Conservation (phyloP, 495 filamentous ascomycete genomes). For the Penicillium chermesinum region DNA sequence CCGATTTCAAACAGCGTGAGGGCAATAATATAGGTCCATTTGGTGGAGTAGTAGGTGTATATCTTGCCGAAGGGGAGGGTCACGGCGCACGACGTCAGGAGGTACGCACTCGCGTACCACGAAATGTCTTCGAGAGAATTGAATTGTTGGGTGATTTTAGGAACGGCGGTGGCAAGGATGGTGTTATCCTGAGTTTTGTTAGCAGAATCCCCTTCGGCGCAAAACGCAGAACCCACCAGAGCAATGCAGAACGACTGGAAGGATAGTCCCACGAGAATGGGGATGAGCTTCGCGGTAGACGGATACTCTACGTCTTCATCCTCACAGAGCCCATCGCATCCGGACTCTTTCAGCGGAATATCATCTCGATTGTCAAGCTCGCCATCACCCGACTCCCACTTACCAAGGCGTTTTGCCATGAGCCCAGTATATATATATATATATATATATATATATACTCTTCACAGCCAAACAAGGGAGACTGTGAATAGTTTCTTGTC, state of each 20-base stretch:
- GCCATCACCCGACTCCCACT: slow-evolving; percentile 12
- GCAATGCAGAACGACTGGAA: slow-evolving; percentile 63
- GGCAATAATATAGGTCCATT: slow-evolving; percentile 66
- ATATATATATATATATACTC: no score
- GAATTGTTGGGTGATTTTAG: slow-evolving; percentile 77
- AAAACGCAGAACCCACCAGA: slow-evolving; percentile 35
- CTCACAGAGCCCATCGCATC: slow-evolving; percentile 3
- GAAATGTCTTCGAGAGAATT: slow-evolving; percentile 68
- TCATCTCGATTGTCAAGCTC: slow-evolving; percentile 15
- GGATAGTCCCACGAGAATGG: slow-evolving; percentile 56
- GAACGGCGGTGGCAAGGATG: slow-evolving; percentile 82
- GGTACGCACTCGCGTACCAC: slow-evolving; percentile 69
- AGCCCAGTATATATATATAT: not conserved
- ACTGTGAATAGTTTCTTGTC: slow-evolving; percentile 2
- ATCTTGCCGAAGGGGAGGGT: slow-evolving; percentile 72
- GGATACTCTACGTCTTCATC: slow-evolving; percentile 48
- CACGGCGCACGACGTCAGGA: slow-evolving; percentile 69
- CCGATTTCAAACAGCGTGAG: slow-evolving; percentile 79
- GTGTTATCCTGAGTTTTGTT: slow-evolving; percentile 55
- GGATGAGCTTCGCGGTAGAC: slow-evolving; percentile 40
- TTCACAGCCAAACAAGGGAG: slow-evolving; percentile 2
- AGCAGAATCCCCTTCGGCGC: not conserved
- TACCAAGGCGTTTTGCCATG: slow-evolving; percentile 10
- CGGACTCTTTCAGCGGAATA: slow-evolving; percentile 19
- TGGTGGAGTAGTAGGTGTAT: slow-evolving; percentile 74